These are phyloP conservation scores for Pythium graminicola DNA, from an alignment of 352 stramenopile species.

Conservation along the genomic window DNA sequence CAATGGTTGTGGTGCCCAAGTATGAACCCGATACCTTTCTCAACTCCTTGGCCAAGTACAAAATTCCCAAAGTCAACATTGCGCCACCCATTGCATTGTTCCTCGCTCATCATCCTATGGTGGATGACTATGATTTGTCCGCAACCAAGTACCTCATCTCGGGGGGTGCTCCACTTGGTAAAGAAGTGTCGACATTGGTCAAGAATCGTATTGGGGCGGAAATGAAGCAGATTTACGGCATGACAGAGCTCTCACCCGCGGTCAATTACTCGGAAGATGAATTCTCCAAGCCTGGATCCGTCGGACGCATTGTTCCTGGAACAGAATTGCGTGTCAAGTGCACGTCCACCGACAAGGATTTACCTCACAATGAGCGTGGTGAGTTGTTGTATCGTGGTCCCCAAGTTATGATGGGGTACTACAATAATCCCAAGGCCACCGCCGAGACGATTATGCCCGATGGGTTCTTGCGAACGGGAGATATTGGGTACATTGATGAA, in stretches of 20 bases:
- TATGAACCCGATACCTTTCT: constrained; percentile 90
- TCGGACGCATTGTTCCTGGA: constrained; percentile 30
- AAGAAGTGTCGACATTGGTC: constrained; percentile 48
- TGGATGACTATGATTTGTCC: constrained; percentile 90
- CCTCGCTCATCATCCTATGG: constrained; percentile 83
- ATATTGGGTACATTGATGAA: constrained; percentile 89
- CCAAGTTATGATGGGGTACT: constrained; percentile 54
- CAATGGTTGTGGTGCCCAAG: constrained; percentile 79
- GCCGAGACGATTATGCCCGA: constrained; percentile 61
- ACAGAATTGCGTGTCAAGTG: constrained; percentile 33
- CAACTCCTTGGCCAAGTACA: constrained; percentile 60
- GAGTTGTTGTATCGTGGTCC: constrained; percentile 63
- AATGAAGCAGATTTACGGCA: constrained; percentile 35
- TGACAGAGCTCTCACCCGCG: constrained; percentile 33
- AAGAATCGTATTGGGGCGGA: constrained; percentile 38
- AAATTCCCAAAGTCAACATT: constrained; percentile 44
- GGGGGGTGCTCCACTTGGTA: constrained; percentile 64
- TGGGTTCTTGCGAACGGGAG: constrained; percentile 86
- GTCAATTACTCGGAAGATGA: constrained; percentile 15
- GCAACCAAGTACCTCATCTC: constrained; percentile 66
- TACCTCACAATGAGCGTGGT: constrained; percentile 29
- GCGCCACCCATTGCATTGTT: constrained; percentile 84
- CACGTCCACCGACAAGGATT: constrained; percentile 24
- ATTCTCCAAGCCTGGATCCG: constrained; percentile 14
- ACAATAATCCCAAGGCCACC: constrained; percentile 82